These are phyloP conservation scores for Platanus orientalis DNA, from an alignment of 164 flowering plant genomes.

Conservation along the genomic window DNA sequence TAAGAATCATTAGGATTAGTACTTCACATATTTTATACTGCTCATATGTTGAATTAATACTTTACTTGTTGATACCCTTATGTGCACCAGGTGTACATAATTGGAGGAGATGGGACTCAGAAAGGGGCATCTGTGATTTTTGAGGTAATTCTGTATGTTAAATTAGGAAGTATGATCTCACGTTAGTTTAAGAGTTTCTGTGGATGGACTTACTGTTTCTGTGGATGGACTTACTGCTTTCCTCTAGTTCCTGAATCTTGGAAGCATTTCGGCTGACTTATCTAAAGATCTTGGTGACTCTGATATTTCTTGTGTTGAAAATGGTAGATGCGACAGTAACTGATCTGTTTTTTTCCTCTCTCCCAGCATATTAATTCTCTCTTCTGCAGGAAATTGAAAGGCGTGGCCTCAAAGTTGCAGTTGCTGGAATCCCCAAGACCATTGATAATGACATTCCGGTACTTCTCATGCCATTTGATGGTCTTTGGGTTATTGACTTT, in stretches of 20 bases:
- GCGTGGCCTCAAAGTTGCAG: constrained; percentile 83
- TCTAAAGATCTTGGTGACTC: neutral
- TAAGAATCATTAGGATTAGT: too few species aligned
- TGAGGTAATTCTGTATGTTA: constrained; percentile 46
- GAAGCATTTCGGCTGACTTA: neutral
- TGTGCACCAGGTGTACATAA: constrained; percentile 64
- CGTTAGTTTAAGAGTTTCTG: neutral
- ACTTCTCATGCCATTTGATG: constrained; percentile 11
- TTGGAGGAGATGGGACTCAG: constrained; percentile 97
- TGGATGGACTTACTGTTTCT: neutral
- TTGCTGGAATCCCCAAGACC: constrained; percentile 92
- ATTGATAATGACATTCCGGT: constrained; percentile 98
- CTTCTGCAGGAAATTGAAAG: constrained; percentile 68
- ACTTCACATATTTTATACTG: neutral
- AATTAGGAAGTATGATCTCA: neutral
- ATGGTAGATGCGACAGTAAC: neutral
- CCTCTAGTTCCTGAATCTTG: neutral
- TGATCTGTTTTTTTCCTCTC: too few species aligned
- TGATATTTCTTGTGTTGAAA: constrained; percentile 1
- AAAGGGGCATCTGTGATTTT: constrained; percentile 79
- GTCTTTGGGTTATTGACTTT: neutral
- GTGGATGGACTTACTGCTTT: neutral
- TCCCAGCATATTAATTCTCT: constrained; percentile 1
- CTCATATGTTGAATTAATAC: neutral
- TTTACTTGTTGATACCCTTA: neutral